Evolutionary conservation across 2,329 filamentous ascomycete species (phyloP).

Genomic region (Lojkania enalia): DNA sequence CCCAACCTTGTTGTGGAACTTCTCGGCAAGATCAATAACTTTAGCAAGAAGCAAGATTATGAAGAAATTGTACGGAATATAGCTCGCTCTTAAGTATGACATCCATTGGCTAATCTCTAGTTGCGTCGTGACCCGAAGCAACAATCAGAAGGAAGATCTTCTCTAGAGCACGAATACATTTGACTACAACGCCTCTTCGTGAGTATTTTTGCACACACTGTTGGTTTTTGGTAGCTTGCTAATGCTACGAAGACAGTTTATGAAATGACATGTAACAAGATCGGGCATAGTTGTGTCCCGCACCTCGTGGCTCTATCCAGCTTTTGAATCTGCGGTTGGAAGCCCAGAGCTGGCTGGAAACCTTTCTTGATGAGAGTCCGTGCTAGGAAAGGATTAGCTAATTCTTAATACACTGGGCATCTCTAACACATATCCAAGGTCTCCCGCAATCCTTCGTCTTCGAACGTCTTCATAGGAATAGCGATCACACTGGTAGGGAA

Average conservation of each 20-base stretch:
- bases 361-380: slow-evolving; percentile 43
- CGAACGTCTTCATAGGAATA: slow-evolving; percentile 29
- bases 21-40: slow-evolving; percentile 36
- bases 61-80: slow-evolving; percentile 55
- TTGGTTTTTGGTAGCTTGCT: slow-evolving; percentile 31
- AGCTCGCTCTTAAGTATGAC: slow-evolving; percentile 33
- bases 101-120: slow-evolving; percentile 36
- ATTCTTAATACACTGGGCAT: no score
- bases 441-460: slow-evolving; percentile 18
- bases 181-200: slow-evolving; percentile 58
- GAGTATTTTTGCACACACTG: slow-evolving; percentile 56
- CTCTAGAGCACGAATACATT: slow-evolving; percentile 51
- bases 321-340: slow-evolving; percentile 48
- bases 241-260: slow-evolving; percentile 44
- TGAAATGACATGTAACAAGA: slow-evolving; percentile 58
- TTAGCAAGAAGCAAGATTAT: slow-evolving; percentile 53
- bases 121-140: slow-evolving; percentile 58
- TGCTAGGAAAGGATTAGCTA: slow-evolving; percentile 31
- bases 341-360: slow-evolving; percentile 37
- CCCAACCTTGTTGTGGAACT: not conserved
- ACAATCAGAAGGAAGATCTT: slow-evolving; percentile 58
- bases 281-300: slow-evolving; percentile 56
- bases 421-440: no score
- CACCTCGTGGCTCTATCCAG: slow-evolving; percentile 43
- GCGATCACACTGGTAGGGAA: slow-evolving; percentile 51